A percentile compares a stretch with the other conserved stretches of the same genome.
These are phyloP conservation scores for Astrocystis sublimbata DNA, from an alignment of 495 filamentous ascomycete genomes.

Conservation along the genomic window DNA sequence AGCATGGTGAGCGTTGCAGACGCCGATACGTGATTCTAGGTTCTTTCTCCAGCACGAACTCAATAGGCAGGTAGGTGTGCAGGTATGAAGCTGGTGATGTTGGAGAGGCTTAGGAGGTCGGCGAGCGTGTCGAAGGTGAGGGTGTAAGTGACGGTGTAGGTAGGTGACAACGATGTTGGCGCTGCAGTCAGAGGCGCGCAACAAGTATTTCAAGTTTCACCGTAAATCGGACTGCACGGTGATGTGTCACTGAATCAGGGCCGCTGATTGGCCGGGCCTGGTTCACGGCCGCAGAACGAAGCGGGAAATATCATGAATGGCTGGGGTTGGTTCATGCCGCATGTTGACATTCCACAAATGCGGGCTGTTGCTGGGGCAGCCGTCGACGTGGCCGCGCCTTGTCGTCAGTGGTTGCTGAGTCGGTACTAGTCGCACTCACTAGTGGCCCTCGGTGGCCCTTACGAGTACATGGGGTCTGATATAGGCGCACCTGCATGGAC, in stretches of 20 bases:
- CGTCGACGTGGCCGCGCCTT: background rate
- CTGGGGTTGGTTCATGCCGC: conserved; percentile 21
- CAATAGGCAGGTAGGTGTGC: background rate
- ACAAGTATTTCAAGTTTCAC: conserved; percentile 19
- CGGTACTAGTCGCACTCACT: too few species aligned
- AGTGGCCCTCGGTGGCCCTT: too few species aligned
- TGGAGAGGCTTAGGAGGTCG: conserved; percentile 3
- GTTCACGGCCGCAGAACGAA: conserved; percentile 19
- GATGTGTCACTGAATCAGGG: conserved; percentile 28
- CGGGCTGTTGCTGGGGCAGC: conserved; percentile 33
- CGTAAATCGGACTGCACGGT: conserved; percentile 29
- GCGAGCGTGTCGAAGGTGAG: background rate
- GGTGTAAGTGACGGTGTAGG: conserved; percentile 23
- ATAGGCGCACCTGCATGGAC: too few species aligned
- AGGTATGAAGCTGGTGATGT: background rate
- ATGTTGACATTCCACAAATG: conserved; percentile 20
- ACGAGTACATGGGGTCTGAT: too few species aligned
- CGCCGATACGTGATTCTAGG: background rate
- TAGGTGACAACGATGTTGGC: too few species aligned
- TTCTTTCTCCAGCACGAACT: too few species aligned
- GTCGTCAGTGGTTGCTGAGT: too few species aligned
- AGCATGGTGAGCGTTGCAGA: background rate
- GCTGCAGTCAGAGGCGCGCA: background rate
- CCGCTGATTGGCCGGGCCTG: conserved; percentile 26
- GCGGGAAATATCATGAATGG: conserved; percentile 20